Evolutionary conservation across 1,284 basidiomycete genomes (phyloP), one percentile per base, ranked within the genome.

Genomic region (Pisolithus thermaeus): DNA sequence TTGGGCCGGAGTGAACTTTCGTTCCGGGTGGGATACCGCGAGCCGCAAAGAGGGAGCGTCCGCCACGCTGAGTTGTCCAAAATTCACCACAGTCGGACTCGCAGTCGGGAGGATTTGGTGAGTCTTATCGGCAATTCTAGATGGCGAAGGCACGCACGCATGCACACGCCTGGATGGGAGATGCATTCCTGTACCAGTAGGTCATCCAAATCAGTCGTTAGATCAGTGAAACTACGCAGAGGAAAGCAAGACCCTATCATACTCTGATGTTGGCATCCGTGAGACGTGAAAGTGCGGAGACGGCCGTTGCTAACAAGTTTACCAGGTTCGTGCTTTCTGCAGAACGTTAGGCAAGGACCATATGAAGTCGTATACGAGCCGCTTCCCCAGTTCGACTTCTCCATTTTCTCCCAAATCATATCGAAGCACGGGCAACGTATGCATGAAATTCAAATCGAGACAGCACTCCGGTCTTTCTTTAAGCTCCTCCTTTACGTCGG

Each of bases 371-470:
- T 20, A 20, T 20, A 20, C 18, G 1, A 20, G 18, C 18, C 18
- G 18, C 78, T 98, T 98, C 61, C 85, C 95, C 38, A 94, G 80
- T 67, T 78, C 74, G 37, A 95, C 79, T 67, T 83, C 76, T 56
- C 90, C 70, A 37, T 72, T 74, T 38, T 80, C 82, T 22, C 70
- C 73, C 64, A 96, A 84, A 73, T 93, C 92, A 70, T 95, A 70
- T 45, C 90, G 83, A 0, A 95, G 75, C 52, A 87, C 78, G 49
- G 98, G 71, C 54, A 99, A 69, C 36, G 82, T 85, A 65, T 97
- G 84, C 92, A 96, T 93, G 69, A 95, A 99, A 35, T 92, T 97
- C 63, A 98, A 69, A 70, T 99, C 96, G 44, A 98, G 78, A 70
- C 96, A 99, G 73, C 87, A 92, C 72, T 98, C 96, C 0, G 96